Conservation (phyloP, 345 rosid species). For the Ailanthus altissimus region DNA sequence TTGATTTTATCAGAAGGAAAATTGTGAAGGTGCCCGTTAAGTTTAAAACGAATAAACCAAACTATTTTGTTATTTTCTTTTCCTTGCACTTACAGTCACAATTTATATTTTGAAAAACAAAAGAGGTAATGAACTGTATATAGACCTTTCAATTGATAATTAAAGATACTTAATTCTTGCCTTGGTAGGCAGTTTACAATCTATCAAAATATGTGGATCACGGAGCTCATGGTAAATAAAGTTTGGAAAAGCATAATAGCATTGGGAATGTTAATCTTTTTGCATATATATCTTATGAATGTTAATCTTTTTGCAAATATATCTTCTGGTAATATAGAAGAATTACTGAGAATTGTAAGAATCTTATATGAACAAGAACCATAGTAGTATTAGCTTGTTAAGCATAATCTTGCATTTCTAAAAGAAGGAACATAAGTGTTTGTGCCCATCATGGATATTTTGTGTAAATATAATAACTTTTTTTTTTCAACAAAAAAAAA, state of each 20-base stretch:
- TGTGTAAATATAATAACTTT: too few species aligned
- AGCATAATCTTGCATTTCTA: too few species aligned
- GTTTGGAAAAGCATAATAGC: not conserved
- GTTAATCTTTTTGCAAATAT: not conserved
- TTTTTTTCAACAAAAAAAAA: not conserved
- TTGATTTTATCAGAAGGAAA: conserved; percentile 50
- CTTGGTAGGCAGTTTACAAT: not conserved
- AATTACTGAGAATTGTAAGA: not conserved
- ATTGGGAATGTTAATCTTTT: not conserved
- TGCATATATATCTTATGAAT: not conserved
- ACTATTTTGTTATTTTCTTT: not conserved
- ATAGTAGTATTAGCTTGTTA: not conserved
- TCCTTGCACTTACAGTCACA: not conserved
- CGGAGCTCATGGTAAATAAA: not conserved
- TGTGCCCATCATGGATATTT: too few species aligned
- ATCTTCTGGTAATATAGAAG: not conserved
- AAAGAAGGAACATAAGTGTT: too few species aligned
- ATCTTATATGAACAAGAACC: not conserved
- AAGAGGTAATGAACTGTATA: not conserved
- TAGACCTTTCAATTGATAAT: not conserved
- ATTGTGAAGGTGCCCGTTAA: conserved; percentile 64
- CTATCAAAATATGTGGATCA: not conserved
- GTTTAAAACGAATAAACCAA: conserved; percentile 15
- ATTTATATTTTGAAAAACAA: not conserved
- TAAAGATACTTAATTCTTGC: not conserved